These are phyloP conservation scores for Alternaria sp. DNA, from an alignment of 2,329 filamentous ascomycete genomes.

Conservation along the genomic window DNA sequence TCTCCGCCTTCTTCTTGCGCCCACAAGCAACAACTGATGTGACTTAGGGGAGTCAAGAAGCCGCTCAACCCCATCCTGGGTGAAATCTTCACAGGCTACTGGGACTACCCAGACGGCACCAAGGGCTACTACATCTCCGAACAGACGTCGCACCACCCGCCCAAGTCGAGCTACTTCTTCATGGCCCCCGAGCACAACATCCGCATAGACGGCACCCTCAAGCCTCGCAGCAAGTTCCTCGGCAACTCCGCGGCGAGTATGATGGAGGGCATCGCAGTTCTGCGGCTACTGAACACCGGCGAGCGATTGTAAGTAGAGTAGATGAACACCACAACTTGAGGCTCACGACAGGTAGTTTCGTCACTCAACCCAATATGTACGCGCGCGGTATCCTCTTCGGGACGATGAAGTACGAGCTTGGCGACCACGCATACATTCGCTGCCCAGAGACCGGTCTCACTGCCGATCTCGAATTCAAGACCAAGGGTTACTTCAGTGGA, in stretches of 20 bases:
- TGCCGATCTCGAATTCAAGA: constrained; percentile 97
- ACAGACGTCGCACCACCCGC: constrained; percentile 97
- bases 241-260: constrained; percentile 97
- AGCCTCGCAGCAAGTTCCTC: constrained; percentile 91
- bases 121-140: constrained; percentile 95
- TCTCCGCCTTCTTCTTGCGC: neutral
- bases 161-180: constrained; percentile 99
- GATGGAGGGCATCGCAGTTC: constrained; percentile 94
- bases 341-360: constrained; percentile 63
- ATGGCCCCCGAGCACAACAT: constrained; percentile 94
- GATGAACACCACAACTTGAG: neutral
- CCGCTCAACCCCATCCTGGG: constrained; percentile 95
- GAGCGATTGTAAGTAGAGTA: constrained; percentile 76
- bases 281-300: constrained; percentile 81
- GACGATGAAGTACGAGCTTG: constrained; percentile 99
- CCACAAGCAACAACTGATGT: constrained; percentile 33
- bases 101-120: constrained; percentile 86
- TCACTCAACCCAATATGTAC: constrained; percentile 99
- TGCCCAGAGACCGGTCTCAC: constrained; percentile 87
- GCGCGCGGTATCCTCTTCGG: constrained; percentile 95
- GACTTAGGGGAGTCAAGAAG: constrained; percentile 88
- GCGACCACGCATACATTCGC: constrained; percentile 90
- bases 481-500: constrained; percentile 94
- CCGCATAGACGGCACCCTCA: constrained; percentile 92
- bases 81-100: constrained; percentile 93